Evolutionary conservation across 2,329 filamentous ascomycete species (phyloP), one percentile per base, ranked within the genome.

Genomic region (Ceratocystis huliohia): DNA sequence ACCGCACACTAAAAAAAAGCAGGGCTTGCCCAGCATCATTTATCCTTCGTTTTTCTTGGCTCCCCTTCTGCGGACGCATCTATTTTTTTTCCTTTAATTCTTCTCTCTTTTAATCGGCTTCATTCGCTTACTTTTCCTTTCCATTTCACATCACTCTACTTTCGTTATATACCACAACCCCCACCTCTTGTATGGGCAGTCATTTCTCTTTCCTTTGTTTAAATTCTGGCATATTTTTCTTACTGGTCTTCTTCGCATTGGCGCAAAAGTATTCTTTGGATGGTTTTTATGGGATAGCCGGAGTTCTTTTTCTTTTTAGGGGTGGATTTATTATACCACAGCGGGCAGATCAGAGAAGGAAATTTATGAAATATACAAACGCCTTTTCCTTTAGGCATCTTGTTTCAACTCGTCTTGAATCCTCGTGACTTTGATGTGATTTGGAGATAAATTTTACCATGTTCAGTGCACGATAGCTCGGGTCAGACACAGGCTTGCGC

Each of bases 81-180:
- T 22, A 3, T 41, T 53, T 59, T 25, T 44, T 61, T 7, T 30
- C 44, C 44, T 37, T 33, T 45, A 63, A 44, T 28, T 30, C 45
- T 45, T 33, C 30, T 45, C 28, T 53, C 28, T 63, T 20, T 64
- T 41, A 28, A 33, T 65, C 57, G n/a, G 44, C 33, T 59, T 64
- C 44, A 48, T 17, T 63, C 46, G 20, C 28, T 46, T 7, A n/a
- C 33, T 41, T 65, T 56, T 45, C 20, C 22, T 59, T 63, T 53
- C 17, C 6, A 2, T 22, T 62, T 64, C 63, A 28, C 28, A 50
- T 57, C 17, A 57, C 44, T 44, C 50, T 64, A 30, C 56, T 33
- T 67, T 65, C 61, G 50, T 45, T 62, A 64, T 63, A 69, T 66
- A 68, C 64, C 62, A 65, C 44, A 57, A 61, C 33, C 57, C 66